Evolutionary conservation across 345 rosid species (phyloP), one percentile per base, ranked within the genome.

Genomic region (Cardamine occulta): DNA sequence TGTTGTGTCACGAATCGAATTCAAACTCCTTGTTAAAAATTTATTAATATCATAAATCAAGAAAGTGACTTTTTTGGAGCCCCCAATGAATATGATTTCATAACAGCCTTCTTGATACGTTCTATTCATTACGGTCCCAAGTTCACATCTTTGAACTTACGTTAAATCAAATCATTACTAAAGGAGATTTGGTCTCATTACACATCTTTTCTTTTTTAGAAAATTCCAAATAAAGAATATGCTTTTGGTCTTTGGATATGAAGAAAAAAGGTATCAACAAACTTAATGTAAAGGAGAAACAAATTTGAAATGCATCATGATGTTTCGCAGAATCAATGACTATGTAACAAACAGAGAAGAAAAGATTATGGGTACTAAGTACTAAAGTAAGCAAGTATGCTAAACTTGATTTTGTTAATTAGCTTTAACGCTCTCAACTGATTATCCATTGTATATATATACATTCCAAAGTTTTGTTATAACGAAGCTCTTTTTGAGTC

Each of bases 61-160:
- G 74, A 68, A 68, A 60, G 53, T 14, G 56, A 60, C 61, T 39
- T 19, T 52, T 24, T 15, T 56, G 24, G 51, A 66, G 26, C 28
- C 65, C 64, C 14, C 53, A 39, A 29, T 60, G 74, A 75, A 17
- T 68, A 61, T 61, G 74, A 75, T 61, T 60, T 40, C 56, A 67
- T 68, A 61, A 61, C 52, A 70, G 49, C 75, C 42, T 70, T 76
- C 34, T 45, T 70, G 66, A 54, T 63, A 63, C 71, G 71, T 62
- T 76, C 1, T 47, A 54, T 60, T 70, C 80, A 77, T 55, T 65
- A 69, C 58, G 70, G 69, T 62, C 80, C 74, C 49, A 76, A 51
- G 70, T 69, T 62, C 74, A 69, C 58, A 69, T 40, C 74, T 52
- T 63, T 61, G 32, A 76, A 17, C 68, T 51, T 59, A 75, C 68